Base-by-base conservation (phyloP, 2,329 filamentous ascomycete genomes). In the Trichoderma koningii region DNA sequence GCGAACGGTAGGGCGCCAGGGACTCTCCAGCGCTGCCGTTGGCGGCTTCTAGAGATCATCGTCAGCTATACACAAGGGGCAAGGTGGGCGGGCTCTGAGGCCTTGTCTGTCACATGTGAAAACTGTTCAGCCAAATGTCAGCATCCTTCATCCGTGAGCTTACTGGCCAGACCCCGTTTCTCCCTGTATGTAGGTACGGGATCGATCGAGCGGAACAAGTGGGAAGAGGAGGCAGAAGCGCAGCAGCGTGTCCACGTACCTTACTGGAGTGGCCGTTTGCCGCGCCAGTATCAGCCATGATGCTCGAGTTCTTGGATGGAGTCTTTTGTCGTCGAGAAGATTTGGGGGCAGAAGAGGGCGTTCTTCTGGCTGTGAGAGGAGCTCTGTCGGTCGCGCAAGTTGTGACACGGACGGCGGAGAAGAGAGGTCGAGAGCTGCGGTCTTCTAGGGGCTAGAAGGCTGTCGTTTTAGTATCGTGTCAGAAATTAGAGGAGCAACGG, bases 1-100 rank as follows among this genome's bases (percentile, higher is more conserved):
- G 86, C 17, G 87, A 89, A 79, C 90, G 87, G 75, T 89, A 90
- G 76, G 89, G 86, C 66, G 86, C 89, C 73, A 89, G 76, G 57
- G 83, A 83, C 76, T 89, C 85, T 71, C 85, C 85, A 71, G 85
- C 81, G 41, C 80, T 80, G 65, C 79, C 78, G 57, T 77, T 69
- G 63, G 55, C 45, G 85, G 85, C 56, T 83, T 84, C 73, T 81
- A 81, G 73, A 85, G 84, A 85, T 74, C 67, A 82, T 82, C 71
- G 84, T 84, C 55, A 87, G 68, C 85, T 80, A 76, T 82, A 41
- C 84, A 72, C 85, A 80, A 71, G 85, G 68, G 84, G 85, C 87
- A 69, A 44, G 52, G 38, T 23, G 51, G 51, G 64, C 56, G 34
- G 42, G 7, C 34, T 38, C 45, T 26, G 7, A 47, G 34, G 50